Conservation (phyloP, 768 basidiomycete species). For the Russula sp. region DNA sequence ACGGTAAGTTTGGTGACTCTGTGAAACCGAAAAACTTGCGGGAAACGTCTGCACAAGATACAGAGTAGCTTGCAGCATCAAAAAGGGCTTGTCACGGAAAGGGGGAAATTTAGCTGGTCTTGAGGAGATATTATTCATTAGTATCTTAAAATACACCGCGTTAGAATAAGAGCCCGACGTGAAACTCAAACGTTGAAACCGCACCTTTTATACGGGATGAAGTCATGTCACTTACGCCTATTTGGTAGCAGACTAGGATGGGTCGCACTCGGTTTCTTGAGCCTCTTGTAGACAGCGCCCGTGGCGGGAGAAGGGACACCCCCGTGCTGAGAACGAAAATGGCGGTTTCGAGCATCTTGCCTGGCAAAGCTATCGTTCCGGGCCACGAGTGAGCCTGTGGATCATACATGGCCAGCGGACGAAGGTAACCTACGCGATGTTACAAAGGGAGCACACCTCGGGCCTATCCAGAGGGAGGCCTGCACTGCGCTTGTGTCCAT, state of each 20-base stretch:
- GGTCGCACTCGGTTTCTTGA: conserved; percentile 15
- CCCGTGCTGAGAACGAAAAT: conserved; percentile 23
- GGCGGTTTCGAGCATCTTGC: conserved; percentile 27
- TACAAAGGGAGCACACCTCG: conserved; percentile 21
- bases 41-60: background rate
- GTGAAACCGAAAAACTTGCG: background rate
- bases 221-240: conserved; percentile 19
- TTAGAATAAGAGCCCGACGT: background rate
- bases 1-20: background rate
- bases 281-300: conserved; percentile 1
- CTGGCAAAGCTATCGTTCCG: conserved; percentile 20
- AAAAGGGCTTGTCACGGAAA: background rate
- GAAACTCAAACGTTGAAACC: background rate
- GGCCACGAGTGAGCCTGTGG: too few species aligned
- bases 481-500: conserved; percentile 25
- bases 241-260: conserved; percentile 19
- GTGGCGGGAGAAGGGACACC: background rate
- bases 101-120: background rate
- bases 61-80: conserved; percentile 1
- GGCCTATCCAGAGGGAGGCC: conserved; percentile 23
- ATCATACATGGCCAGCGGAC: background rate
- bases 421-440: conserved; percentile 21
- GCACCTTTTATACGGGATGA: conserved; percentile 13
- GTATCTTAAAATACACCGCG: conserved; percentile 3
- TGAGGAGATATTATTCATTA: conserved; percentile 2